Base-by-base conservation (phyloP, 352 stramenopile species). In the Halophytophthora polymorphica region DNA sequence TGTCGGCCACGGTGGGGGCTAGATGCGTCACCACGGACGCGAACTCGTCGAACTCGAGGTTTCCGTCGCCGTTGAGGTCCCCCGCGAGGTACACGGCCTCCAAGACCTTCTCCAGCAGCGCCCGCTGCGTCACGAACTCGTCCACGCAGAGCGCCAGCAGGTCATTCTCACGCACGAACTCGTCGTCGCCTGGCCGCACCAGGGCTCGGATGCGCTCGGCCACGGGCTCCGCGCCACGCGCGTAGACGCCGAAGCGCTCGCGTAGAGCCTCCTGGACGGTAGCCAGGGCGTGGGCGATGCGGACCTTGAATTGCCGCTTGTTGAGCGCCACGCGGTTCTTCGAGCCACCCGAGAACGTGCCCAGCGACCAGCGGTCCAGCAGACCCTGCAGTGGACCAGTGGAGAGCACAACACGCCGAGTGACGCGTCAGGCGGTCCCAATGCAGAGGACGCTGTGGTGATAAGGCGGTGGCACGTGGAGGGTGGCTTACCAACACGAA, bases 1-100 rank as follows among this genome's bases (percentile, higher is more conserved):
- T 65, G 36, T 89, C 78, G n/a, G 73, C 57, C 6, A 86, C 48
- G 0, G 58, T 62, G 4, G 81, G 76, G 23, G 81, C 64, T 14
- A 91, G 43, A 19, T 89, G 69, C 12, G 53, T 65, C 17, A 90
- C 54, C 3, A 89, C 81, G 3, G 73, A 71, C 3, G 70, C 65
- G 59, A 91, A 91, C 64, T 91, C 81, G 42, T 89, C 78, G 36
- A 75, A 88, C 52, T 86, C 78, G 31, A 91, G 71, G 22, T 56
- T 75, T 17, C 79, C 81, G 51, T 91, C 75, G 18, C 69, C 73
- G 33, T 88, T 88, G 17, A 83, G 47, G 35, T 91, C 78, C 2
- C 81, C 78, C 2, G 81, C 81, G 15, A 61, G 56, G 56, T 89
- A 91, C 42, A 88, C 77, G 7, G 80, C 81, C 29, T 77, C 69